Conservation (phyloP, 2,329 filamentous ascomycete genomes). For the Fusarium anthophilum region DNA sequence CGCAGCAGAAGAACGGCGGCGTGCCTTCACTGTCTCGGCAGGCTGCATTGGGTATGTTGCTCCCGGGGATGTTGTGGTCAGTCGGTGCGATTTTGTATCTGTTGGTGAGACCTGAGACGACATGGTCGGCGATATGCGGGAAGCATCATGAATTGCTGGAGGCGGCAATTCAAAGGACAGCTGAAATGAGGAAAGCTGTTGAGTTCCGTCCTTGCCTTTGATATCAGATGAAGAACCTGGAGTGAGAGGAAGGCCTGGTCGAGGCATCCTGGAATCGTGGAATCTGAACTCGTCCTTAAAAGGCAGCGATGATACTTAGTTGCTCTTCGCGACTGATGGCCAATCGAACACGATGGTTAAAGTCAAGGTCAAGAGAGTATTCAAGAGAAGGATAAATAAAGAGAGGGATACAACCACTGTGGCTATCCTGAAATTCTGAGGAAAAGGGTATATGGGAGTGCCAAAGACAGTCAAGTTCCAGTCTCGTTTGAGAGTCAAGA, state of each 20-base stretch:
- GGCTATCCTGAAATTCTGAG: not conserved
- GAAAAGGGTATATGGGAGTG: not conserved
- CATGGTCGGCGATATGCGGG: slow-evolving; percentile 55
- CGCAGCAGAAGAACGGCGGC: slow-evolving; percentile 60
- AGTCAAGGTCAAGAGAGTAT: not conserved
- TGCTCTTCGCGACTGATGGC: not conserved
- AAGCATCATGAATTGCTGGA: slow-evolving; percentile 70
- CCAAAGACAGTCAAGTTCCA: slow-evolving; percentile 20
- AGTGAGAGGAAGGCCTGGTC: slow-evolving; percentile 68
- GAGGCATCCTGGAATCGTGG: slow-evolving; percentile 44
- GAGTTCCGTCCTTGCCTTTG: slow-evolving; percentile 73
- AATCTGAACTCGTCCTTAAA: not conserved
- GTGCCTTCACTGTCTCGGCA: slow-evolving; percentile 62
- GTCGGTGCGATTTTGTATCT: slow-evolving; percentile 46
- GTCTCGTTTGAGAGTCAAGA: slow-evolving; percentile 8
- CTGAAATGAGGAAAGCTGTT: slow-evolving; percentile 69
- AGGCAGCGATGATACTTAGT: not conserved
- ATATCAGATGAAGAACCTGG: slow-evolving; percentile 85
- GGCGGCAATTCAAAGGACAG: slow-evolving; percentile 80
- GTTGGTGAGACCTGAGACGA: slow-evolving; percentile 40
- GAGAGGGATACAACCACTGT: not conserved
- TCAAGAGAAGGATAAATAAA: not conserved
- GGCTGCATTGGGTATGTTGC: slow-evolving; percentile 58
- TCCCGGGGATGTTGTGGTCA: slow-evolving; percentile 36
- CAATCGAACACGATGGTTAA: not conserved